A percentile compares a stretch with the other conserved stretches of the same genome.
These are phyloP conservation scores for Colletotrichum tanaceti DNA, from an alignment of 2,329 filamentous ascomycete genomes.

Conservation along the genomic window DNA sequence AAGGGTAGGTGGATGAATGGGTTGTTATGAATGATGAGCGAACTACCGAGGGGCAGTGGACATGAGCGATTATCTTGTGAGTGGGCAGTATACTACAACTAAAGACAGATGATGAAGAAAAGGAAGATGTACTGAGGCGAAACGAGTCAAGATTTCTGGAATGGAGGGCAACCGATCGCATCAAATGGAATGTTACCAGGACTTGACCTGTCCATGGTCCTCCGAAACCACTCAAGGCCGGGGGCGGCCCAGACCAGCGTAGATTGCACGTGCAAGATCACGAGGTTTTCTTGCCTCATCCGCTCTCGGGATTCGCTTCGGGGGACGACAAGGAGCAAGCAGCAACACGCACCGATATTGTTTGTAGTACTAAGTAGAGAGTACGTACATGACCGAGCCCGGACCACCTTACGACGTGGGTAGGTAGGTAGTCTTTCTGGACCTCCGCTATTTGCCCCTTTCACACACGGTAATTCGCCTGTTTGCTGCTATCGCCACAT, in stretches of 20 bases:
- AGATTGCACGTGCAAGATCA: conserved; percentile 35
- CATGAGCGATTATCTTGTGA: conserved; percentile 21
- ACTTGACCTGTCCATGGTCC: conserved; percentile 38
- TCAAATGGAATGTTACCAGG: conserved; percentile 40
- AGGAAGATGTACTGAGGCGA: conserved; percentile 34
- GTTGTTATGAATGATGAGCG: conserved; percentile 8
- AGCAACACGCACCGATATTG: conserved; percentile 15
- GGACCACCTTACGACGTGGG: conserved; percentile 27
- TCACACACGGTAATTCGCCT: conserved; percentile 15
- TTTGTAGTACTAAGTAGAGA: not conserved
- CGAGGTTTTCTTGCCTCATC: conserved; percentile 27
- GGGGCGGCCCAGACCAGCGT: conserved; percentile 23
- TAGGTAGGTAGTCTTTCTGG: not conserved
- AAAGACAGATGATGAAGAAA: conserved; percentile 35
- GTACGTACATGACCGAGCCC: conserved; percentile 12
- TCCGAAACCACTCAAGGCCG: conserved; percentile 38
- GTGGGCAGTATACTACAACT: conserved; percentile 30
- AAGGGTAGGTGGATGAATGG: not conserved
- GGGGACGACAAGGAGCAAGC: not conserved
- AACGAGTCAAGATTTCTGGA: conserved; percentile 37
- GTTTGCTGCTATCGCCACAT: conserved; percentile 29
- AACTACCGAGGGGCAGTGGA: conserved; percentile 19
- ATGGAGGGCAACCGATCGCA: conserved; percentile 40
- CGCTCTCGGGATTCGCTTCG: conserved; percentile 29
- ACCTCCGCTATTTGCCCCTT: conserved; percentile 7